Evolutionary conservation across 306 rosid genomes (phyloP).

Genomic region (Morella rubra): DNA sequence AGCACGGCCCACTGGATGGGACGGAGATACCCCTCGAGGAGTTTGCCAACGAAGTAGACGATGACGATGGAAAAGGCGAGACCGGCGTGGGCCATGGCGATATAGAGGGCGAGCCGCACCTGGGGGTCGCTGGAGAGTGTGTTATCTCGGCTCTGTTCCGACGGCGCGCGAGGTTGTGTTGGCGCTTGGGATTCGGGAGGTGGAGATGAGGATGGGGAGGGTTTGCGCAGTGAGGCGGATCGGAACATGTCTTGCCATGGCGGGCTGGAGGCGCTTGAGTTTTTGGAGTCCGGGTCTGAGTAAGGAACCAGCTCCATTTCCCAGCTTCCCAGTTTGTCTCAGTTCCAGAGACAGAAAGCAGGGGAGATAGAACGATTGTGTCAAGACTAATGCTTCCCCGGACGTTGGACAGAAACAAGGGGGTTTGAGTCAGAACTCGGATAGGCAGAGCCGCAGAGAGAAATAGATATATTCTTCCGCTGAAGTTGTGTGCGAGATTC

Average conservation of each 20-base stretch:
- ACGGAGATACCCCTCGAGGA: slow-evolving; percentile 70
- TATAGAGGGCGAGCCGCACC: slow-evolving; percentile 80
- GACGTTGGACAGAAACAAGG: neutral
- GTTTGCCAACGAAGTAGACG: slow-evolving; percentile 60
- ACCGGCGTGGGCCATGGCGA: slow-evolving; percentile 96
- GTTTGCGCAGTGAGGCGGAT: slow-evolving; percentile 63
- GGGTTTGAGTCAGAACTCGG: neutral
- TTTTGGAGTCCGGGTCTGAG: slow-evolving; percentile 48
- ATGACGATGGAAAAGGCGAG: slow-evolving; percentile 73
- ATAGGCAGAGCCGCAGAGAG: neutral
- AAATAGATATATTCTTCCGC: neutral
- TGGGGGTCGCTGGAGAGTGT: slow-evolving; percentile 74
- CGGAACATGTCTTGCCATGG: slow-evolving; percentile 99
- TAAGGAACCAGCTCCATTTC: slow-evolving; percentile 72
- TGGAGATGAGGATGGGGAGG: slow-evolving; percentile 33
- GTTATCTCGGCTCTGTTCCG: slow-evolving; percentile 39
- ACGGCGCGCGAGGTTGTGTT: neutral
- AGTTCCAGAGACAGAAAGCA: neutral
- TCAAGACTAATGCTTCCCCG: neutral
- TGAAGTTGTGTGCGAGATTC: neutral
- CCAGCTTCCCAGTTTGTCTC: neutral
- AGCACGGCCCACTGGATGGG: slow-evolving; percentile 95
- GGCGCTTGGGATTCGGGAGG: slow-evolving; percentile 27
- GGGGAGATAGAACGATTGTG: slow-evolving; percentile 8
- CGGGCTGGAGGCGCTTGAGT: slow-evolving; percentile 40